Conservation (phyloP, 441 rosid genomes). For the Flueggea neowawraea region DNA sequence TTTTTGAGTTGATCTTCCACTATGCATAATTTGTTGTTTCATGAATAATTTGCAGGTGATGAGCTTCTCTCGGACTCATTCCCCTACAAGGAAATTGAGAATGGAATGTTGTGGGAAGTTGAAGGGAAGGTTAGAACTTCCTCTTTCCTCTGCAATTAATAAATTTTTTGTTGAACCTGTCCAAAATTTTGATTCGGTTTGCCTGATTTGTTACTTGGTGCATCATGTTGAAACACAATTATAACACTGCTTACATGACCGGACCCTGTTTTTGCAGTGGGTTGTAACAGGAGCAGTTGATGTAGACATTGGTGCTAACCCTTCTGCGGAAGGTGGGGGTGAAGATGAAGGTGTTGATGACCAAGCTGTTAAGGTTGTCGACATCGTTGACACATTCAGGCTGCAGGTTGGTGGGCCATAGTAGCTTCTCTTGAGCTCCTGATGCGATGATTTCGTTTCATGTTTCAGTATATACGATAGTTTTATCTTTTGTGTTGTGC, state of each 20-base stretch:
- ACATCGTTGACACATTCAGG: slow-evolving; percentile 95
- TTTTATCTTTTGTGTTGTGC: slow-evolving; percentile 4
- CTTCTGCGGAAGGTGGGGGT: slow-evolving; percentile 89
- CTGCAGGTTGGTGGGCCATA: slow-evolving; percentile 61
- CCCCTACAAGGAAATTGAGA: slow-evolving; percentile 68
- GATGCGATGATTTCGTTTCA: background rate
- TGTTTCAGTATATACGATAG: background rate
- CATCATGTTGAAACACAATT: too few relatives aligned
- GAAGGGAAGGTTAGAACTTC: slow-evolving; percentile 61
- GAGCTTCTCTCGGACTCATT: slow-evolving; percentile 90
- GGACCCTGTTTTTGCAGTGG: slow-evolving; percentile 50
- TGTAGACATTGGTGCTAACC: slow-evolving; percentile 95
- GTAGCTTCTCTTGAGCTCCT: background rate
- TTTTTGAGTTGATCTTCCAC: background rate
- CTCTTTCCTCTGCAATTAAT: background rate
- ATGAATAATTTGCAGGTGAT: slow-evolving; percentile 50
- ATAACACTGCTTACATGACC: background rate
- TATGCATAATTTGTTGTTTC: slow-evolving; percentile 1
- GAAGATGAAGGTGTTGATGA: slow-evolving; percentile 97
- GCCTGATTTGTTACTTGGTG: background rate
- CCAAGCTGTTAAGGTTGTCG: slow-evolving; percentile 73
- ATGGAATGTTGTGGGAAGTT: slow-evolving; percentile 80
- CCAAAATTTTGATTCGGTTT: too few relatives aligned
- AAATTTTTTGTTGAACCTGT: too few relatives aligned
- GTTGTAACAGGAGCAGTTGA: slow-evolving; percentile 69